phyloP scores from a whole-genome alignment of 108 stramenopile genomes.

The Ochromonas danica region DNA sequence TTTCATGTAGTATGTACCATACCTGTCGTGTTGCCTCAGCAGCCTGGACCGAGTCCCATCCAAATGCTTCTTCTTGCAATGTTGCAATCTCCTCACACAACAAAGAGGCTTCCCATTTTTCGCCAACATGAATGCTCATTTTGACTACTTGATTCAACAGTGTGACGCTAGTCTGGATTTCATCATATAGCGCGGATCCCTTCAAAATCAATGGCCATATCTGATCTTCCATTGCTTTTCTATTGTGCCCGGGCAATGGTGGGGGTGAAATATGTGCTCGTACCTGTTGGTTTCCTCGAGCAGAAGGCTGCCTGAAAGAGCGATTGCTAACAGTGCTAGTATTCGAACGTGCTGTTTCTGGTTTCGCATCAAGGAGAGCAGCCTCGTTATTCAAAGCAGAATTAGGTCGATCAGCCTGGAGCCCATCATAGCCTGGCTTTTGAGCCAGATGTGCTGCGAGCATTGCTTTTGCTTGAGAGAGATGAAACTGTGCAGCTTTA shows the following conservation, averaged over 20 bases:
- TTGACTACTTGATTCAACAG: background rate
- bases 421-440: background rate
- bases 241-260: no score
- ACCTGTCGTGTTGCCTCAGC: background rate
- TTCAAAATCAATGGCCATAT: background rate
- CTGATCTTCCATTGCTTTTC: background rate
- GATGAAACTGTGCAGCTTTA: background rate
- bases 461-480: background rate
- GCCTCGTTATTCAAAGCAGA: background rate
- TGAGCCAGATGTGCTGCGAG: background rate
- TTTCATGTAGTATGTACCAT: background rate
- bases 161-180: background rate
- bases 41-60: conserved; percentile 28
- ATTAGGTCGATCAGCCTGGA: background rate
- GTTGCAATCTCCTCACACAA: background rate
- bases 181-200: background rate
- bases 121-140: background rate
- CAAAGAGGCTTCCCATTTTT: background rate
- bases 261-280: background rate
- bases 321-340: background rate
- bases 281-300: background rate
- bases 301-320: no score
- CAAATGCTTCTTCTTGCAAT: conserved; percentile 11
- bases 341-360: background rate
- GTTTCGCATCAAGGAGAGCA: background rate